Evolutionary conservation across 306 rosid genomes (phyloP), one percentile per base, ranked within the genome.

Genomic region (Psophocarpus tetragonolobus): DNA sequence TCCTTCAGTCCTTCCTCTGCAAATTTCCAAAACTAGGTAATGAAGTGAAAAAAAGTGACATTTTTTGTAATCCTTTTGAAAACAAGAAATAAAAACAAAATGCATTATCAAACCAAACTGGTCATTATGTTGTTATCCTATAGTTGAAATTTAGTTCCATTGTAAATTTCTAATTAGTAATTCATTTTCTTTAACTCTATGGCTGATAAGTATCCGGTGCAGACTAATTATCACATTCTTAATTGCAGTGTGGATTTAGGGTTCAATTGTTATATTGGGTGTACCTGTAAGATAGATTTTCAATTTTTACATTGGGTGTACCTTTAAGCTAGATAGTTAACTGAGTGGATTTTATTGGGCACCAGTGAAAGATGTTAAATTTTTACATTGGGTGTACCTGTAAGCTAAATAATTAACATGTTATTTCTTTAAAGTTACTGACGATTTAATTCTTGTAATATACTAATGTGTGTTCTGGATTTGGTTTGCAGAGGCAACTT

Each of bases 401-500:
- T 53, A 23, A 21, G 45, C 21, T 61, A 39, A 29, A 30, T 51
- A 27, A 1, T 20, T 29, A 27, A 30, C 57, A 58, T 58, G 18
- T 6, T 68, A 14, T 65, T 24, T 38, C 6, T 58, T 63, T 58
- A 8, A 32, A 17, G 32, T 9, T 73, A n/a, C 29, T 68, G 8
- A 45, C 44, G 56, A n/a, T n/a, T n/a, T 65, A 9, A 51, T 5
- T 13, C 65, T 51, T 21, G 15, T 47, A 51, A 74, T 75, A 39
- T 73, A 69, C 56, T 78, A n/a, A 56, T 78, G 13, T 73, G 24
- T 24, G 48, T 47, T n/a, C 32, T 57, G 82, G 68, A 65, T 79
- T 63, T 83, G 62, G 30, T 82, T 17, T 50, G 68, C 91, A 93
- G 98, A 93, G 97, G 97, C 96, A n/a, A 93, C 97, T 13, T 90